These are phyloP conservation scores for Paramecium pentaurelia DNA, from an alignment of 73 alveolate genomes.

Conservation along the genomic window DNA sequence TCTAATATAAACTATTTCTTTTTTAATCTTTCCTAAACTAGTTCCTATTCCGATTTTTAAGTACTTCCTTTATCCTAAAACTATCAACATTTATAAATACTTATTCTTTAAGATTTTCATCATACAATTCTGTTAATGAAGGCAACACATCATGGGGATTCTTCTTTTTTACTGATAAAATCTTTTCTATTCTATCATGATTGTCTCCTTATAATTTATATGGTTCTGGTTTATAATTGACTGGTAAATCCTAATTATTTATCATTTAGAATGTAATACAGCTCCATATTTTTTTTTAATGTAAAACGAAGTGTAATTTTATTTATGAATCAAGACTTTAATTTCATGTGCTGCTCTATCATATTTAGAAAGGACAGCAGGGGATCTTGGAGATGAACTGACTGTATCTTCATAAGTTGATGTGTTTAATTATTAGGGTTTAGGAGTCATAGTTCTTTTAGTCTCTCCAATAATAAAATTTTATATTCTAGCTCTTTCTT, in stretches of 20 bases:
- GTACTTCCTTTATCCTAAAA: constrained; percentile 3
- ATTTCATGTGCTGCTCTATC: constrained; percentile 30
- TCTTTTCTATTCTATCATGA: constrained; percentile 60
- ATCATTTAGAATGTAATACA: neutral
- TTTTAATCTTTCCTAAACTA: constrained; percentile 14
- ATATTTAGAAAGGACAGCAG: neutral
- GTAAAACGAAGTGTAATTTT: constrained; percentile 43
- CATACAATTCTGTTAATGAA: constrained; percentile 52
- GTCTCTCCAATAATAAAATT: constrained; percentile 62
- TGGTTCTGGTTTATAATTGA: constrained; percentile 67
- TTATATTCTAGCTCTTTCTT: constrained; percentile 73
- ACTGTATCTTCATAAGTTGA: constrained; percentile 71
- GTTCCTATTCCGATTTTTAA: constrained; percentile 47
- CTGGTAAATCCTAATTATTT: constrained; percentile 52
- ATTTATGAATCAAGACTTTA: neutral
- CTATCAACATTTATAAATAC: neutral
- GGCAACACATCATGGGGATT: constrained; percentile 49
- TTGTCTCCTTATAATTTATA: constrained; percentile 51
- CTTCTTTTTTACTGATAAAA: constrained; percentile 55
- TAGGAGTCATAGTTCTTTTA: constrained; percentile 54
- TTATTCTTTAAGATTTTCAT: constrained; percentile 2
- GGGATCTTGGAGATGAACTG: constrained; percentile 40
- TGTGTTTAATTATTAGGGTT: neutral
- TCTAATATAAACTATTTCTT: constrained; percentile 51
- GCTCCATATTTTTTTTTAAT: constrained; percentile 63